Conservation (phyloP, 2,329 filamentous ascomycete species). For the Venturia asperata region DNA sequence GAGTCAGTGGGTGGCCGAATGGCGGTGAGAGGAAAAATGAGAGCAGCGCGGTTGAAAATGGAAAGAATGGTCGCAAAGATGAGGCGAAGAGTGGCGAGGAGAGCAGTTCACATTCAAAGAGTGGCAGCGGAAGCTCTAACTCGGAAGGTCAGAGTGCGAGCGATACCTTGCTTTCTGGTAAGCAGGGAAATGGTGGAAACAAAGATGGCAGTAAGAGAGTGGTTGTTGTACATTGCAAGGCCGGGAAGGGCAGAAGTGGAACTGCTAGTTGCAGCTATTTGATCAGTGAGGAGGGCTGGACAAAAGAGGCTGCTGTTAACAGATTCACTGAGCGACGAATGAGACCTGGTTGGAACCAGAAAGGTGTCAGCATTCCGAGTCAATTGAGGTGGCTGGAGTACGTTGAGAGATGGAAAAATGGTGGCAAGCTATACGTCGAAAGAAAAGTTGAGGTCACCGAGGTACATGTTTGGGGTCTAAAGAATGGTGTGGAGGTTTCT, state of each 20-base stretch:
- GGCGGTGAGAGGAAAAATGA: constrained; percentile 24
- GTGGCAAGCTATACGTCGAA: constrained; percentile 74
- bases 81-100: constrained; percentile 16
- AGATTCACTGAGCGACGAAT: constrained; percentile 78
- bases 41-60: constrained; percentile 24
- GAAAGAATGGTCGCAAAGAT: neutral
- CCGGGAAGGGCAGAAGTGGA: constrained; percentile 88
- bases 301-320: constrained; percentile 53
- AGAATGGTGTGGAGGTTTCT: constrained; percentile 79
- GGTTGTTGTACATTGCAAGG: constrained; percentile 92
- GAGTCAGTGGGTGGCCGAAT: neutral
- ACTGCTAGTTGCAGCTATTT: constrained; percentile 83
- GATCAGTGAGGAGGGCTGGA: constrained; percentile 76
- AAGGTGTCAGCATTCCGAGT: constrained; percentile 83
- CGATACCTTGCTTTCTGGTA: neutral
- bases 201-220: constrained; percentile 46
- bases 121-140: constrained; percentile 23
- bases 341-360: constrained; percentile 74
- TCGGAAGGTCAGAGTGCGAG: constrained; percentile 24
- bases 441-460: constrained; percentile 77
- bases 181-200: constrained; percentile 24
- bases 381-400: constrained; percentile 84
- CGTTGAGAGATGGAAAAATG: constrained; percentile 75
- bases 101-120: constrained; percentile 25
- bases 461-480: constrained; percentile 80